Evolutionary conservation across 805 yeast genomes (phyloP), one percentile per base, ranked within the genome.

Genomic region (Spathaspora hagerdaliae): DNA sequence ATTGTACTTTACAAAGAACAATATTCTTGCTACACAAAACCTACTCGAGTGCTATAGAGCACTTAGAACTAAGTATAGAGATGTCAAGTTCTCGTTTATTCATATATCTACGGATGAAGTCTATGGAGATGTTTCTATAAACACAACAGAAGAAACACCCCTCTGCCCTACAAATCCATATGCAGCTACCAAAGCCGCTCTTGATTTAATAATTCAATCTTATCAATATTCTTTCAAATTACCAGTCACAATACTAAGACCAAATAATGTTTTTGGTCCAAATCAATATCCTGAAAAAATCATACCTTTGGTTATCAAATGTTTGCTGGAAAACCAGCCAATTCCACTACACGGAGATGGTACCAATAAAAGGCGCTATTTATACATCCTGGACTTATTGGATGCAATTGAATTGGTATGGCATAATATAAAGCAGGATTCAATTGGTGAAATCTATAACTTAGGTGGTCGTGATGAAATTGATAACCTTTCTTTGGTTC

Each of bases 61-160:
- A 15, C 19, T 51, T 26, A 31, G 31, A 1, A 14, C 34, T 10
- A 37, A 44, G 11, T 8, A 34, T 12, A 50, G 51, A 8, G 31
- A 46, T 10, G 12, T 36, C n/a, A 40, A 31, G 24, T 33, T 44
- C 7, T 43, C 54, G 11, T 63, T 76, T 36, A 41, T 78, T 6
- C 82, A 79, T 52, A 63, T 79, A 38, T 79, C 83, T 8, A 79
- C 84, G 0, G 84, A 79, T 54, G 84, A 79, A 50, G 83, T 79
- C 0, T 79, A 79, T 50, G 84, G 84, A 1, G 81, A 78, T 47
- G 39, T 38, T 1, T 48, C 39, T 0, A 52, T 45, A 5, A 49
- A 46, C 7, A 64, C 60, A 1, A 59, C 59, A 36, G 83, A 78
- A 52, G 31, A 53, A 0, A 24, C 39, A 26, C 49, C 51, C 0